Base-by-base conservation (phyloP, 2,329 filamentous ascomycete species). In the Aspergillus calidoustus region DNA sequence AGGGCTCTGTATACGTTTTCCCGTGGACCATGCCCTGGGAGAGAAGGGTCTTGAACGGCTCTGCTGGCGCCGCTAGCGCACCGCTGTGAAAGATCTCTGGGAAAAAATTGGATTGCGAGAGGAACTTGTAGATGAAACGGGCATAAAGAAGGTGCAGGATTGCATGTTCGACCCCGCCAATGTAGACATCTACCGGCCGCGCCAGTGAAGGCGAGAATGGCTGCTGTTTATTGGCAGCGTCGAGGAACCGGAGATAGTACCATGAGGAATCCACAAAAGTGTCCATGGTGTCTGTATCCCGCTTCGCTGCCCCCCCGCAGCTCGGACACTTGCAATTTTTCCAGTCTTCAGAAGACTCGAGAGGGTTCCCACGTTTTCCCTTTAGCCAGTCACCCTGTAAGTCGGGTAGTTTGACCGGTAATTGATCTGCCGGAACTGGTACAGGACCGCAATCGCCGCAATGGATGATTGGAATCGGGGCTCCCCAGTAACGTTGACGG, bases 231-330 rank as follows among this genome's bases (percentile, higher is more conserved):
- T 95, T 93, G 19, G 87, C 81, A 1, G 90, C 81, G 69, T 96
- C 91, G 30, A 89, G 78, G 69, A 92, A 96, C 13, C 92, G 86
- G 78, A 93, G 87, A 71, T 89, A 96, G 76, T 97, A 97, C 93
- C 93, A 97, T 57, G 92, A 96, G 1, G 92, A 96, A 77, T 96
- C 93, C 63, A 97, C 93, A 77, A 97, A 97, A 0, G 93, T 97
- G 75, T 97, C 93, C 93, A 97, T 96, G 3, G 93, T 97, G 74
- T 97, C 93, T 0, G 93, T 96, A 66, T 97, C 93, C 65, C 93
- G 86, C 73, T 87, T 90, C 7, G 91, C 93, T 25, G 86, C 78
- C 1, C 85, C 83, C 17, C 84, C 80, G 70, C 93, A 97, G 52
- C 70, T 77, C 22, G 93, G 93, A 72, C 93, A 97, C 3, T 82